Base-by-base conservation (phyloP, 768 basidiomycete species). In the Paxillus ammoniavirescens region DNA sequence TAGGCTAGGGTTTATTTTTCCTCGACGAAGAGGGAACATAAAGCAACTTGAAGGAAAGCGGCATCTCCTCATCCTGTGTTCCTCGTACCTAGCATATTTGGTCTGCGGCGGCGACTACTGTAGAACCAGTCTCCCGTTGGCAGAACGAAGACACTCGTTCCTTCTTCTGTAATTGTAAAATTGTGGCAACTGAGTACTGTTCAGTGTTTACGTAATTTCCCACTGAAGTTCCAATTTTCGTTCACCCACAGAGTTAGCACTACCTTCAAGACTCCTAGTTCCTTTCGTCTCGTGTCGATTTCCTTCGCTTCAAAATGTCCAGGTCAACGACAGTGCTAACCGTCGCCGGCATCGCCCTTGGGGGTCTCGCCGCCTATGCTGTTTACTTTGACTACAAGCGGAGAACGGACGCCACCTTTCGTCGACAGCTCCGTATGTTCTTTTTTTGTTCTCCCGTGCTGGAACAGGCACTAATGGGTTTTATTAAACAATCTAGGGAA, bases 331-430 rank as follows among this genome's bases (percentile, higher is more conserved):
- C 73, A 28, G 59, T 73, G 49, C 53, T 80, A 59, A 71, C 76
- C 36, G 68, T 75, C 60, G 73, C 76, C 18, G 71, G 72, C 42
- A 64, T 76, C 49, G 78, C 85, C 18, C 79, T 81, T 42, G 78
- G 84, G 43, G 66, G 73, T 44, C 62, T 86, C 37, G 71, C 89
- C 35, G 92, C 85, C 21, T 98, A 98, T 70, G 93, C 89, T 30
- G 79, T 83, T 50, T 98, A 93, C 74, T 99, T 98, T 65, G 97
- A 99, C 78, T 86, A 96, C 77, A 91, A 82, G 76, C 86, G 97
- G 48, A 82, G 95, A 65, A 91, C 89, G 67, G 93, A 97, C 66
- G 72, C 77, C 41, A 78, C 80, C 14, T 99, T 99, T 81, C 84
- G 97, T 68, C 93, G 84, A 75, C 85, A 83, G 67, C 81, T 98